These are phyloP conservation scores for Beta macrorhiza DNA, from an alignment of 179 eudicot genomes.

Conservation along the genomic window DNA sequence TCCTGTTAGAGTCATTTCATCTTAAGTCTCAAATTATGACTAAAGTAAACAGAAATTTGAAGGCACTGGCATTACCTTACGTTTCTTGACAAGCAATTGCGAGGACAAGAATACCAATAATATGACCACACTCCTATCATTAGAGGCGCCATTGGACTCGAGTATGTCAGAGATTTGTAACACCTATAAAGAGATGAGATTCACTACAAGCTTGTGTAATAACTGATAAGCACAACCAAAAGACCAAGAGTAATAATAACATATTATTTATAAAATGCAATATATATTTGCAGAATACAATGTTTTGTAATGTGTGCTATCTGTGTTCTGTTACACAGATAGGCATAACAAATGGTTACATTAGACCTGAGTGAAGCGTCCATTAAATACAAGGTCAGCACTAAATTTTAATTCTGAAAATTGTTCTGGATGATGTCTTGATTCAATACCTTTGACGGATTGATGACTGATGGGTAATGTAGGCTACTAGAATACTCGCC, in stretches of 20 bases:
- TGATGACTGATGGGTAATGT: not conserved
- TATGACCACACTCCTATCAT: conserved; percentile 67
- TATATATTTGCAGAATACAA: not conserved
- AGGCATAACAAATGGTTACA: not conserved
- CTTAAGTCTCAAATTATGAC: conserved; percentile 14
- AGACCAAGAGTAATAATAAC: not conserved
- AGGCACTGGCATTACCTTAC: conserved; percentile 51
- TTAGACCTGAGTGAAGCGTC: not conserved
- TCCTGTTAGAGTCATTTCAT: conserved; percentile 46
- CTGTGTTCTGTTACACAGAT: not conserved
- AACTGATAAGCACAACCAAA: conserved; percentile 7
- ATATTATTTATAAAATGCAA: not conserved
- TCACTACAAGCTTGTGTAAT: conserved; percentile 13
- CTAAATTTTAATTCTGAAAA: not conserved
- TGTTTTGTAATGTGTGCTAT: not conserved
- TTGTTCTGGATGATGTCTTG: not conserved
- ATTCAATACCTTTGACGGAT: not conserved
- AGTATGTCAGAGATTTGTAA: conserved; percentile 85
- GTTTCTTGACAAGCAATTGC: conserved; percentile 68
- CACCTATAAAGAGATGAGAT: conserved; percentile 50
- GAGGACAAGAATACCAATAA: conserved; percentile 85
- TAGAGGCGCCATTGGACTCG: conserved; percentile 83
- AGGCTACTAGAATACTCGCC: not conserved
- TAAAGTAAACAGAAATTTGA: not conserved
- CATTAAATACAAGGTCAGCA: not conserved